Evolutionary conservation across 1,284 basidiomycete genomes (phyloP).

Genomic region (Phellinidium pouzarii): DNA sequence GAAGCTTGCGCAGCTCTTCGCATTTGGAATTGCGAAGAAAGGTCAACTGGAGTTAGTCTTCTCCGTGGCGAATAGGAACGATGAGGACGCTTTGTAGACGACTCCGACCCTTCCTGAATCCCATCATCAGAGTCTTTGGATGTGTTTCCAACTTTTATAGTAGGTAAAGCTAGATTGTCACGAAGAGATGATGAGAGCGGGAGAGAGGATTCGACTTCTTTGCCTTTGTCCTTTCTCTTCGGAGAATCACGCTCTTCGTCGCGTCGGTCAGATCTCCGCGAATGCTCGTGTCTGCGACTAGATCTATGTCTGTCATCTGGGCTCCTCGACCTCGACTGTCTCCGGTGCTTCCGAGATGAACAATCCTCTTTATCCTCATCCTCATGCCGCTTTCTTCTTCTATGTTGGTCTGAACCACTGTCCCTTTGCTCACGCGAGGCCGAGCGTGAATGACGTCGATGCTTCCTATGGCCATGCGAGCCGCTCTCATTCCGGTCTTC

Average conservation of each 20-base stretch:
- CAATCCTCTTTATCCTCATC: slow-evolving; percentile 9
- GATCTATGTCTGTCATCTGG: slow-evolving; percentile 1
- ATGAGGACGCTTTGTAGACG: background rate
- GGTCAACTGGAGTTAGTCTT: slow-evolving; percentile 3
- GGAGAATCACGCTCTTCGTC: slow-evolving; percentile 3
- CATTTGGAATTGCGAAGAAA: slow-evolving; percentile 13
- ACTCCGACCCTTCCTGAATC: background rate
- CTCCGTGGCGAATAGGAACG: slow-evolving; percentile 8
- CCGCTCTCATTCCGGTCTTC: slow-evolving; percentile 37
- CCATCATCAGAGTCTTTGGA: background rate
- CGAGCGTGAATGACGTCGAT: slow-evolving; percentile 24
- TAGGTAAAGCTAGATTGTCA: background rate
- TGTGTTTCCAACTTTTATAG: background rate
- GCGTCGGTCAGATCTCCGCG: background rate
- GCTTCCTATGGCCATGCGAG: slow-evolving; percentile 23
- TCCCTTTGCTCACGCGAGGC: slow-evolving; percentile 11
- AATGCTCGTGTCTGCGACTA: background rate
- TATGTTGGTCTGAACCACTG: slow-evolving; percentile 13
- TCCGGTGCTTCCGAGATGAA: slow-evolving; percentile 4
- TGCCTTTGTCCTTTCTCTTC: slow-evolving; percentile 8
- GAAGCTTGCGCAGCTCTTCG: slow-evolving; percentile 5
- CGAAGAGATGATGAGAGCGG: background rate
- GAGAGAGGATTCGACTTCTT: slow-evolving; percentile 2
- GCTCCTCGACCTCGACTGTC: slow-evolving; percentile 8
- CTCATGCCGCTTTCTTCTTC: slow-evolving; percentile 5